Evolutionary conservation across 1,284 basidiomycete species (phyloP).

Genomic region (Sphaerobolus stellatus): DNA sequence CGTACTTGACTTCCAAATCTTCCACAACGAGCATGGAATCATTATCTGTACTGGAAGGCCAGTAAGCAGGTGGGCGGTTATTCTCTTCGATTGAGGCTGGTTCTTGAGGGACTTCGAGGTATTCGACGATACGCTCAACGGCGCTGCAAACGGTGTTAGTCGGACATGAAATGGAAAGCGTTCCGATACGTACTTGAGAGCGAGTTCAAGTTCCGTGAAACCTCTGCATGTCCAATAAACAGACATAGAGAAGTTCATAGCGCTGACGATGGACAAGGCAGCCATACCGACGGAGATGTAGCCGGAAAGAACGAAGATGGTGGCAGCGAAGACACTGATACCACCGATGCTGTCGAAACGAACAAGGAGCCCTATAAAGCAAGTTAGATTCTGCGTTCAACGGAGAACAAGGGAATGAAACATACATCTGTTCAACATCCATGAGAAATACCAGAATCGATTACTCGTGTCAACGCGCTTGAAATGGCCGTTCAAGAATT

Average conservation of each 20-base stretch:
- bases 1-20: slow-evolving; percentile 75
- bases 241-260: slow-evolving; percentile 57
- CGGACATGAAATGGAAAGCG: slow-evolving; percentile 12
- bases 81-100: slow-evolving; percentile 38
- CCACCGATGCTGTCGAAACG: slow-evolving; percentile 18
- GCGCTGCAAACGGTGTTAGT: slow-evolving; percentile 13
- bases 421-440: slow-evolving; percentile 14
- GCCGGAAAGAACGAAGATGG: slow-evolving; percentile 71
- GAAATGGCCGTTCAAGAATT: slow-evolving; percentile 77
- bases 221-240: slow-evolving; percentile 71
- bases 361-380: slow-evolving; percentile 8
- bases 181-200: slow-evolving; percentile 54
- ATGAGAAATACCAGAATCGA: slow-evolving; percentile 17
- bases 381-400: slow-evolving; percentile 3
- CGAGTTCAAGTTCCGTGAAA: slow-evolving; percentile 59
- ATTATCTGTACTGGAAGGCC: slow-evolving; percentile 35
- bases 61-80: slow-evolving; percentile 40
- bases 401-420: neutral
- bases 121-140: slow-evolving; percentile 53
- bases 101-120: slow-evolving; percentile 50
- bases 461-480: slow-evolving; percentile 46
- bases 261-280: slow-evolving; percentile 82
- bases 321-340: slow-evolving; percentile 26
- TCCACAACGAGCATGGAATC: slow-evolving; percentile 58
- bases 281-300: slow-evolving; percentile 73